These are phyloP conservation scores for Dimargaris cristalligena DNA, from an alignment of 192 early-diverging fungal species.

Conservation along the genomic window DNA sequence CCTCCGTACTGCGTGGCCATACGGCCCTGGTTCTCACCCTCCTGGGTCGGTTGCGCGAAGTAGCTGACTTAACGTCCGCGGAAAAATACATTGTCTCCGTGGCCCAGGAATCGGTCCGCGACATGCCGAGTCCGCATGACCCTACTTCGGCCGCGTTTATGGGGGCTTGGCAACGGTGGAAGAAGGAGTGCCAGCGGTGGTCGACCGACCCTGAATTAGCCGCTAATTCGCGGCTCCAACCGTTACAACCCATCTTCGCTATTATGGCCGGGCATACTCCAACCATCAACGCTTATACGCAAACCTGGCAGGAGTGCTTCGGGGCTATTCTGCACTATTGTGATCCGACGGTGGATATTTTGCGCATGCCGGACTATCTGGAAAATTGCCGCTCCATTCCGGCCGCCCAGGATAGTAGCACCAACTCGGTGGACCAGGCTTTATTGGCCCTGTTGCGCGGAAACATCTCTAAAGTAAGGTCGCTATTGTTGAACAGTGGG, in stretches of 20 bases:
- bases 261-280: constrained; percentile 25
- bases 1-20: constrained; percentile 22
- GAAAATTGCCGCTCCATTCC: constrained; percentile 16
- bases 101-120: constrained; percentile 15
- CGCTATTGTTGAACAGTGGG: too few relatives aligned
- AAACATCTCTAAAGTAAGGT: too few relatives aligned
- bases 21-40: constrained; percentile 16
- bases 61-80: neutral
- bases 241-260: constrained; percentile 13
- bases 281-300: constrained; percentile 19
- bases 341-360: constrained; percentile 24
- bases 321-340: constrained; percentile 32
- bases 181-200: constrained; percentile 13
- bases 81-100: constrained; percentile 13
- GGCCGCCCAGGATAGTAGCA: constrained; percentile 16
- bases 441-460: constrained; percentile 24
- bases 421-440: constrained; percentile 18
- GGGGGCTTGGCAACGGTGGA: constrained; percentile 21
- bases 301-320: constrained; percentile 33
- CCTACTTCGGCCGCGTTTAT: constrained; percentile 21
- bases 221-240: constrained; percentile 12
- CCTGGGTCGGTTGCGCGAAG: constrained; percentile 15
- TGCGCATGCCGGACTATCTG: constrained; percentile 6
- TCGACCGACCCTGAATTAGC: constrained; percentile 13
- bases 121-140: constrained; percentile 12